These are phyloP conservation scores for Chaetomium olivaceum DNA, from an alignment of 2,329 filamentous ascomycete species.

Conservation along the genomic window DNA sequence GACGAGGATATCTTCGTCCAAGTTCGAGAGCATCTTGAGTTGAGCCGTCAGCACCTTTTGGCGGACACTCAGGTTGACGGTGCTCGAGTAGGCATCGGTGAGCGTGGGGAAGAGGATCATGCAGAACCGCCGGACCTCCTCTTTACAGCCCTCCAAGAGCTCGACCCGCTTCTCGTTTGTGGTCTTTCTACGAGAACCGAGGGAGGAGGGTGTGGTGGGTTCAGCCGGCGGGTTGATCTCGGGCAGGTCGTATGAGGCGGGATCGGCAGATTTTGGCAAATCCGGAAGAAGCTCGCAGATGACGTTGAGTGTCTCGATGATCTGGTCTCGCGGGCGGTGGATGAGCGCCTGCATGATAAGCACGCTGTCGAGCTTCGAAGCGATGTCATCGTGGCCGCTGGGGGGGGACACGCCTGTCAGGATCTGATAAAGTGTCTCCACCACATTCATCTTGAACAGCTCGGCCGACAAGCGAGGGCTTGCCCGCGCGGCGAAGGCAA, in stretches of 20 bases:
- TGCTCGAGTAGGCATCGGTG: slow-evolving; percentile 96
- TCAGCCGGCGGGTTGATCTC: slow-evolving; percentile 45
- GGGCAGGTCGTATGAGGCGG: slow-evolving; percentile 46
- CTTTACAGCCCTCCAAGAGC: slow-evolving; percentile 77
- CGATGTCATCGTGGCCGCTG: slow-evolving; percentile 71
- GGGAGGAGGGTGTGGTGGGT: slow-evolving; percentile 44
- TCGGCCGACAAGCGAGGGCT: slow-evolving; percentile 86
- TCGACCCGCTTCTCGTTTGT: slow-evolving; percentile 80
- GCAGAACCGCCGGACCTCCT: slow-evolving; percentile 86
- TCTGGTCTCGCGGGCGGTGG: slow-evolving; percentile 90
- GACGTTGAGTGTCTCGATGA: slow-evolving; percentile 95
- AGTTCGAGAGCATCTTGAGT: slow-evolving; percentile 93
- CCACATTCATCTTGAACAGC: slow-evolving; percentile 92
- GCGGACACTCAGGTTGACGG: slow-evolving; percentile 89
- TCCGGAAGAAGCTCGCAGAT: slow-evolving; percentile 91
- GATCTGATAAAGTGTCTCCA: slow-evolving; percentile 97
- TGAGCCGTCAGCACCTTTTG: slow-evolving; percentile 96
- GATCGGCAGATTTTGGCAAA: slow-evolving; percentile 58
- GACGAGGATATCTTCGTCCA: slow-evolving; percentile 81
- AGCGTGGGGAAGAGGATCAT: slow-evolving; percentile 91
- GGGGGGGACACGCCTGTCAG: slow-evolving; percentile 93
- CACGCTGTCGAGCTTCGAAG: slow-evolving; percentile 88
- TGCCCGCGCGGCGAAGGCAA: slow-evolving; percentile 85
- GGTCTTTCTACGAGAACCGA: slow-evolving; percentile 52
- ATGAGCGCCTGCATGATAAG: slow-evolving; percentile 99